These are phyloP conservation scores for Solanum commersonii DNA, from an alignment of 257 asterid species.

Conservation along the genomic window DNA sequence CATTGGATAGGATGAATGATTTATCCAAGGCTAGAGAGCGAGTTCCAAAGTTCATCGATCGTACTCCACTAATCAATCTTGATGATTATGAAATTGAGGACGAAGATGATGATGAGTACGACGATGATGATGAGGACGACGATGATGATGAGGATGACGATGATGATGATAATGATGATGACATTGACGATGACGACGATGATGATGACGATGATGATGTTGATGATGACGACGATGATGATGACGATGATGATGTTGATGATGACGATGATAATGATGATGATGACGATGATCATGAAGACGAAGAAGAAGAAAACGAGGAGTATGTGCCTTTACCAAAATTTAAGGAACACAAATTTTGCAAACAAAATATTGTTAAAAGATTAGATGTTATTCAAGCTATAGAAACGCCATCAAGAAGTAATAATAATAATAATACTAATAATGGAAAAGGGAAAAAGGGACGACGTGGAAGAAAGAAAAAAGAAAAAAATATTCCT, in stretches of 20 bases:
- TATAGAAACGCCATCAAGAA: not conserved
- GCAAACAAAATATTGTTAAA: not conserved
- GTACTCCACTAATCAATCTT: not conserved
- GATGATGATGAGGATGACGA: no score
- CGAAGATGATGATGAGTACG: not conserved
- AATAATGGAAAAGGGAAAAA: not conserved
- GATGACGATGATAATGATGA: no score
- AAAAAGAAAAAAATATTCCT: not conserved
- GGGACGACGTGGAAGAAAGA: not conserved
- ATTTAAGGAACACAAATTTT: not conserved
- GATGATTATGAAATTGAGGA: not conserved
- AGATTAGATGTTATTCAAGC: not conserved
- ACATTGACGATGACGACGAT: fast-evolving
- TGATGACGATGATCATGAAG: no score
- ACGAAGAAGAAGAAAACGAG: no score
- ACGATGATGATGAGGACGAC: not conserved
- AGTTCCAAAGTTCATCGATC: no score
- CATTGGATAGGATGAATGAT: not conserved
- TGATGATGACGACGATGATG: no score
- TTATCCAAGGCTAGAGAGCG: no score
- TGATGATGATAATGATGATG: fast-evolving
- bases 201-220: fast-evolving
- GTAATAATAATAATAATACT: not conserved
- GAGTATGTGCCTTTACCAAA: not conserved
- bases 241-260: fast-evolving